Percentiles rank a stretch among this genome's conserved stretches.
These are phyloP conservation scores for Fusarium sp. DNA, from an alignment of 2,329 filamentous ascomycete species.

Conservation along the genomic window DNA sequence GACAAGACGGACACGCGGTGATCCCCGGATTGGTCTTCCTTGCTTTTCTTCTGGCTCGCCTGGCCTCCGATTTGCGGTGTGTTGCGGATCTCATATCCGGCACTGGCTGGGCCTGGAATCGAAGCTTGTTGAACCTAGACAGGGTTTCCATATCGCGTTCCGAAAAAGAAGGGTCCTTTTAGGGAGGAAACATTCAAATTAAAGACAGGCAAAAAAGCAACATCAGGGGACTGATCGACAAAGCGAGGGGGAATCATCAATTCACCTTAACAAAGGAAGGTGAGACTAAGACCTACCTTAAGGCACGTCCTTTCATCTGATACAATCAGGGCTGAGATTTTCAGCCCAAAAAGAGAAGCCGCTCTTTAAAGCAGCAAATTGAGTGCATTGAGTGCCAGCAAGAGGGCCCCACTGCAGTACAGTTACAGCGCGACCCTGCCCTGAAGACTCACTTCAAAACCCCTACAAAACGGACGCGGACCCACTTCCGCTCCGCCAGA, in stretches of 20 bases:
- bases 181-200: conserved; percentile 7
- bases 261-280: conserved; percentile 3
- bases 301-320: neutral
- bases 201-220: conserved; percentile 8
- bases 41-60: conserved; percentile 27
- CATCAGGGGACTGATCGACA: conserved; percentile 13
- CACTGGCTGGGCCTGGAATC: conserved; percentile 41
- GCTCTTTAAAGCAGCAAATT: neutral
- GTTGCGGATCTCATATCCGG: conserved; percentile 40
- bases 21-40: conserved; percentile 39
- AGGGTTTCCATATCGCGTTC: conserved; percentile 18
- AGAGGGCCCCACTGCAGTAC: neutral
- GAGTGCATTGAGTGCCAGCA: conserved; percentile 6
- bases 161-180: conserved; percentile 27
- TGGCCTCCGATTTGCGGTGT: conserved; percentile 33
- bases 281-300: conserved; percentile 15
- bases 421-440: conserved; percentile 15
- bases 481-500: conserved; percentile 42
- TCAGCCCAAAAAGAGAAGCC: conserved; percentile 24
- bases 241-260: conserved; percentile 6
- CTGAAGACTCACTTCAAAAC: conserved; percentile 24
- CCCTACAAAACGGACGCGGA: conserved; percentile 23
- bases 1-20: conserved; percentile 43
- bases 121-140: conserved; percentile 26
- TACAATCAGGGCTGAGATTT: conserved; percentile 21